phyloP scores from a whole-genome alignment of 805 yeast genomes.

The Lachancea nothofagi region DNA sequence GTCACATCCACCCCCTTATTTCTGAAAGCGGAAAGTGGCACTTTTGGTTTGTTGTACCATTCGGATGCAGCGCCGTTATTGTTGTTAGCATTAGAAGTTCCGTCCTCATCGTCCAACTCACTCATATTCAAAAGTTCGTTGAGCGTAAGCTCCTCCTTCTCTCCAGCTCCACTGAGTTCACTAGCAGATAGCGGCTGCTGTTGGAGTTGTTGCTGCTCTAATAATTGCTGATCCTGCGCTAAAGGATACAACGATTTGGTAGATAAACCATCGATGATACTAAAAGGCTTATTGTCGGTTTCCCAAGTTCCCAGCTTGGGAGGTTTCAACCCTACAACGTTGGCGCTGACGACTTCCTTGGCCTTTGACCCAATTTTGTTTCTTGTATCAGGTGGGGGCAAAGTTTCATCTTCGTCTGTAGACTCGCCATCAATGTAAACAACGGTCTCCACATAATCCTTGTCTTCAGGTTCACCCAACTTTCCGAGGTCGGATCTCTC shows the following conservation, averaged over 20 bases:
- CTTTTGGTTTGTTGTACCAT: constrained; percentile 41
- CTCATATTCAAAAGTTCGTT: constrained; percentile 86
- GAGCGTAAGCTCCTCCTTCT: constrained; percentile 44
- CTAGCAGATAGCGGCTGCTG: constrained; percentile 13
- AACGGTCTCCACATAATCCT: constrained; percentile 33
- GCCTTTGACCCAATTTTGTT: constrained; percentile 66
- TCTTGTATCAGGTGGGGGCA: constrained; percentile 62
- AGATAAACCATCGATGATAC: constrained; percentile 90
- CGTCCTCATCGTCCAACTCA: constrained; percentile 73
- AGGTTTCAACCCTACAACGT: constrained; percentile 79
- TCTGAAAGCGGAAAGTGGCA: constrained; percentile 87
- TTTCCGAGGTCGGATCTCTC: constrained; percentile 14
- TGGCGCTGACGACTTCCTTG: constrained; percentile 88
- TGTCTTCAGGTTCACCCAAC: constrained; percentile 19
- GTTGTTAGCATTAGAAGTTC: constrained; percentile 41
- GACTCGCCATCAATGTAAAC: constrained; percentile 70
- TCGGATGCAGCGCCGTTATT: constrained; percentile 33
- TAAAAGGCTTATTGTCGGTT: constrained; percentile 77
- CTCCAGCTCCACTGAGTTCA: constrained; percentile 24
- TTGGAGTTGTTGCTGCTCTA: constrained; percentile 21
- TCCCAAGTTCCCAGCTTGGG: constrained; percentile 93
- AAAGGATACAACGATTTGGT: constrained; percentile 73
- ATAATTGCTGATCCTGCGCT: constrained; percentile 29
- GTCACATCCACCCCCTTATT: constrained; percentile 55
- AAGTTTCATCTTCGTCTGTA: constrained; percentile 84